Base-by-base conservation (phyloP, 352 stramenopile genomes). In the Globisporangium iwayamae region DNA sequence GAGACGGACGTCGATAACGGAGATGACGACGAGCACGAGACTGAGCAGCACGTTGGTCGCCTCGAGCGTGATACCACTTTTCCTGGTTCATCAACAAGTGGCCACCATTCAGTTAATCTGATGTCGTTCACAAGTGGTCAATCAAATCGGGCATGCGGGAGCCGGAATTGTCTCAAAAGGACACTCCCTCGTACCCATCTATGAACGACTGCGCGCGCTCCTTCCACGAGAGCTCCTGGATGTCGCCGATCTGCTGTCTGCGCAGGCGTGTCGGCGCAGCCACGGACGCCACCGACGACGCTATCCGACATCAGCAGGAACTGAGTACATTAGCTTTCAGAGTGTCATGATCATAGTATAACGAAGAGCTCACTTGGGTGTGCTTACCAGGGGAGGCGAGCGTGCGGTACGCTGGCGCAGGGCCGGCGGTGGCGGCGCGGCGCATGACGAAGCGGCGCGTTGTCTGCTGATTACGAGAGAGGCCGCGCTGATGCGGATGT, bases 41-140 rank as follows among this genome's bases (percentile, higher is more conserved):
- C 75, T 84, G 43, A 83, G 68, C 51, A 79, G 6, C 14, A 82
- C 75, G 55, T 86, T 83, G 62, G 79, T 39, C 22, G 60, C 65
- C 56, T 83, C 78, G 47, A 82, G 66, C 18, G 56, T 56, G 45
- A 84, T 63, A 25, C 75, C 78, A 2, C 46, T 38, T 28, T 55
- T 68, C 5, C 76, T 80, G 50, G 18, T n/a, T 10, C 4, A 45
- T 39, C 48, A 45, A 2, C 4, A 22, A 30, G 3, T n/a, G 25
- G 3, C 11, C 16, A 22, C 13, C 41, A 45, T 43, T 28, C 52
- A 45, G 52, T 45, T 57, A 43, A 57, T 45, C 11, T 30, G 0
- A 18, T 14, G 30, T 34, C n/a, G 18, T 10, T 46, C 50, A 38
- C 28, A 30, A 38, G 20, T 55, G 28, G 53, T 30, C 20, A 32